Base-by-base conservation (phyloP, 192 early-diverging fungal species). In the Backusella tuberculispora region DNA sequence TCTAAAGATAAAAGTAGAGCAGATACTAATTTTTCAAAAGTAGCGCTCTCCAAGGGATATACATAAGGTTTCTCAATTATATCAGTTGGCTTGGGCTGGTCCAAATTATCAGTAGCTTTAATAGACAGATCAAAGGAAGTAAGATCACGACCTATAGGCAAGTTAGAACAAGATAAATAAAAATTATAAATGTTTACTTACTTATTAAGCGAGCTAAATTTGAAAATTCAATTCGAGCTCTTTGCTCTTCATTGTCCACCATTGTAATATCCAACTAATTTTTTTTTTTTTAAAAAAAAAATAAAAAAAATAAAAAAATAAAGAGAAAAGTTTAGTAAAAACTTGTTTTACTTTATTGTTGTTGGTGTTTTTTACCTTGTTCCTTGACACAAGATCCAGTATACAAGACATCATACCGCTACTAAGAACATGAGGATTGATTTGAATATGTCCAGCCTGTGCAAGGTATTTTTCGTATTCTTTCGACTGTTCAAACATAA, bases 361-460 rank as follows among this genome's bases (percentile, higher is more conserved):
- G 46, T 14, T 2, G 17, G 1, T 47, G 1, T 17, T 47, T 47
- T 17, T 2, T 67, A 67, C 66, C 66, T 67, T 67, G 0, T 67
- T 4, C 4, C 19, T 21, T 21, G 66, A 67, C 8, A 67, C 12
- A 9, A 21, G 12, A 40, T 67, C 66, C 13, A 40, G 15, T 10
- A 67, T 13, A 67, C 66, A 67, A 42, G 37, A 37, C 41, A 67
- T 26, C 37, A 40, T 67, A 21, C 66, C 66, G 41, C 66, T 43
- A 67, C 41, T 40, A 15, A 40, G 19, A 24, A 19, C 21, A 19
- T 8, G 19, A 12, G 38, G 10, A 12, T 21, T 42, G 9, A 67
- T 12, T 12, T 41, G 66, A 9, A 12, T 67, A 41, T 19, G 17
- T 5, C 38, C 19, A 38, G 40, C 15, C 5, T 67, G 40, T 13